Conservation (phyloP, 352 stramenopile species). For the Pythium chondricola region DNA sequence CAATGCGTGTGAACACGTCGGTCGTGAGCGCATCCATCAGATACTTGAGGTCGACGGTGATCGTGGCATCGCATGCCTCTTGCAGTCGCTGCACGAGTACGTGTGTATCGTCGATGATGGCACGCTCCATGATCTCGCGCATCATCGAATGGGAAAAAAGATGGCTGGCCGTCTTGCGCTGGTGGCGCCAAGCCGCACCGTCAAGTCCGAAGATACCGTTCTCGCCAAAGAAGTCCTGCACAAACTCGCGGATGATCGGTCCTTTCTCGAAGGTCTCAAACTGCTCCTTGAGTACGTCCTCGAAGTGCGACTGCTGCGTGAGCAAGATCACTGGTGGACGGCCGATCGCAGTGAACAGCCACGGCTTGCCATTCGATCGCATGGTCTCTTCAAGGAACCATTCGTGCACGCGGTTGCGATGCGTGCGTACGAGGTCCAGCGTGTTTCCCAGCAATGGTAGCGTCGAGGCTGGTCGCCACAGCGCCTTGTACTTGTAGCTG, state of each 20-base stretch:
- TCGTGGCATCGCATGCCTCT: neutral
- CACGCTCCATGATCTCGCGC: constrained; percentile 40
- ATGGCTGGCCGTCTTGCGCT: constrained; percentile 84
- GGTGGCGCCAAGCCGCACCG: constrained; percentile 54
- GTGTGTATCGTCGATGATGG: constrained; percentile 34
- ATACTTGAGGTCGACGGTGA: constrained; percentile 37
- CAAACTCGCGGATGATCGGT: constrained; percentile 21
- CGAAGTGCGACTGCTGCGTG: constrained; percentile 33
- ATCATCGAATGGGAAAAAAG: constrained; percentile 78
- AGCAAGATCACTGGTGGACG: constrained; percentile 34
- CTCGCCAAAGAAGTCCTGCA: constrained; percentile 61
- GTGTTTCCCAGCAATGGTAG: constrained; percentile 52
- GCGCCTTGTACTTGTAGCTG: too few relatives aligned
- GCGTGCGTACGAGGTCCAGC: constrained; percentile 34
- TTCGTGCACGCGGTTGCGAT: constrained; percentile 48
- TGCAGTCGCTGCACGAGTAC: constrained; percentile 29
- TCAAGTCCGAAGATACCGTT: constrained; percentile 68
- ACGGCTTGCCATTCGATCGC: constrained; percentile 33
- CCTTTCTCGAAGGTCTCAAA: constrained; percentile 81
- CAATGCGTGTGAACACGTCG: constrained; percentile 70
- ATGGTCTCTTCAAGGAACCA: constrained; percentile 52
- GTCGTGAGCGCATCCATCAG: constrained; percentile 54
- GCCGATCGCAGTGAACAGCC: constrained; percentile 31
- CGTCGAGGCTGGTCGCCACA: constrained; percentile 31
- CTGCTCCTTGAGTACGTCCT: constrained; percentile 56